Evolutionary conservation across 1,139 yeast genomes (phyloP).

Genomic region (Suhomyces ambrosiae): DNA sequence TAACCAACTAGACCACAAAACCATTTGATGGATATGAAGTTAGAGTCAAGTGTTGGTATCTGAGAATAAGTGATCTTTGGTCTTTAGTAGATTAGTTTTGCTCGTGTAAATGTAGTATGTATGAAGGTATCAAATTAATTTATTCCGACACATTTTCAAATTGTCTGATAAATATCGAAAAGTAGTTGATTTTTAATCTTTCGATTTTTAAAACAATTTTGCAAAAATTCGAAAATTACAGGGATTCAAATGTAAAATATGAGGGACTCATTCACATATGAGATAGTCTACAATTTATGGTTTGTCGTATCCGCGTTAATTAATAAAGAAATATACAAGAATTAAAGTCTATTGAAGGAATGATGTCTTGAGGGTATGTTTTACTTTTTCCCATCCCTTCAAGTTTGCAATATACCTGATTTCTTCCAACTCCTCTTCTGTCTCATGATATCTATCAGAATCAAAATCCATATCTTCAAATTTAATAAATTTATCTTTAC

Average conservation of each 20-base stretch:
- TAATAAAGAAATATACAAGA: conserved; percentile 2
- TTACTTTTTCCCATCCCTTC: conserved; percentile 49
- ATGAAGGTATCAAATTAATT: no score
- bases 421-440: conserved; percentile 49
- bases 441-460: conserved; percentile 56
- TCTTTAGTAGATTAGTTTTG: no score
- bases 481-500: conserved; percentile 49
- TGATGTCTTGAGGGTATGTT: conserved; percentile 28
- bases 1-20: conserved; percentile 94
- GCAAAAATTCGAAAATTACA: neutral
- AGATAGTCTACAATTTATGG: neutral
- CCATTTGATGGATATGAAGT: conserved; percentile 21
- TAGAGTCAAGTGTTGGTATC: neutral
- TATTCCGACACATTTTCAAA: no score
- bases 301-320: conserved; percentile 4
- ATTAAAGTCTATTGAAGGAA: conserved; percentile 3
- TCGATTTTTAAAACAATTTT: no score
- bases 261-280: no score
- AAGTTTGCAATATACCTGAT: conserved; percentile 42
- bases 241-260: neutral
- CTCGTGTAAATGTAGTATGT: neutral
- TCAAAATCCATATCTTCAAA: conserved; percentile 63
- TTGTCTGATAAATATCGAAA: no score
- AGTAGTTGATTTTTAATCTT: no score
- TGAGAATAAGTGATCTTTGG: no score